Conservation (phyloP, 192 early-diverging fungal genomes). For the Lunasporangiospora selenospora region DNA sequence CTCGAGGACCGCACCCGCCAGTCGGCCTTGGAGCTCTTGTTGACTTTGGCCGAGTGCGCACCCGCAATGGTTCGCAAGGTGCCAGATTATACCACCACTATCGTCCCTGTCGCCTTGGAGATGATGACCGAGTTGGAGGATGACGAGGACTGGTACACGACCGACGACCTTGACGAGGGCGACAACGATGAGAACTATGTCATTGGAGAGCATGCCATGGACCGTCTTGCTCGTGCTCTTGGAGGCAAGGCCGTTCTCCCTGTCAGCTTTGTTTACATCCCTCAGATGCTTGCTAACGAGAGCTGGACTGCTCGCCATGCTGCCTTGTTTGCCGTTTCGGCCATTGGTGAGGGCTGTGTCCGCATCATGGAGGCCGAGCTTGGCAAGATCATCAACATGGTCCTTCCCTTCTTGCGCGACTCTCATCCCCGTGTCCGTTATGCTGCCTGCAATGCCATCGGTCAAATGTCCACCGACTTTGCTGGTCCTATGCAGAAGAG, state of each 20-base stretch:
- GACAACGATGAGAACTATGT: slow-evolving; percentile 90
- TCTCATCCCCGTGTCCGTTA: slow-evolving; percentile 95
- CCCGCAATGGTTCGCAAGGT: slow-evolving; percentile 94
- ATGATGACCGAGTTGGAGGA: slow-evolving; percentile 98
- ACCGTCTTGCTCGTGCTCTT: slow-evolving; percentile 86
- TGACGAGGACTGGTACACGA: slow-evolving; percentile 87
- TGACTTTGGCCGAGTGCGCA: slow-evolving; percentile 89
- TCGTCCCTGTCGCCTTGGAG: slow-evolving; percentile 90
- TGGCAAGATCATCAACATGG: slow-evolving; percentile 78
- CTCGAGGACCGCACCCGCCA: slow-evolving; percentile 88
- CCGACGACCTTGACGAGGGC: slow-evolving; percentile 87
- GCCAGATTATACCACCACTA: slow-evolving; percentile 72
- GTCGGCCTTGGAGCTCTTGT: slow-evolving; percentile 88
- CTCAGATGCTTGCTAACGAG: slow-evolving; percentile 81
- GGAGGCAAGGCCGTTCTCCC: slow-evolving; percentile 92
- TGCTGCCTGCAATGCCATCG: slow-evolving; percentile 95
- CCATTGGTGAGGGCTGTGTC: slow-evolving; percentile 97
- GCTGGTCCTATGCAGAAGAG: slow-evolving; percentile 77
- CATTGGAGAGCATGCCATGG: slow-evolving; percentile 95
- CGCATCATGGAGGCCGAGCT: slow-evolving; percentile 94
- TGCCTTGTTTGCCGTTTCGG: slow-evolving; percentile 92
- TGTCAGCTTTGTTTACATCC: slow-evolving; percentile 87
- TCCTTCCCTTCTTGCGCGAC: slow-evolving; percentile 84
- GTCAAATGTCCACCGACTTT: slow-evolving; percentile 99
- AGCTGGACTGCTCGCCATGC: slow-evolving; percentile 94